Percentiles rank a stretch among this genome's conserved stretches.
phyloP scores from a whole-genome alignment of 139 green algal species.

The Pycnococcus provasolii region DNA sequence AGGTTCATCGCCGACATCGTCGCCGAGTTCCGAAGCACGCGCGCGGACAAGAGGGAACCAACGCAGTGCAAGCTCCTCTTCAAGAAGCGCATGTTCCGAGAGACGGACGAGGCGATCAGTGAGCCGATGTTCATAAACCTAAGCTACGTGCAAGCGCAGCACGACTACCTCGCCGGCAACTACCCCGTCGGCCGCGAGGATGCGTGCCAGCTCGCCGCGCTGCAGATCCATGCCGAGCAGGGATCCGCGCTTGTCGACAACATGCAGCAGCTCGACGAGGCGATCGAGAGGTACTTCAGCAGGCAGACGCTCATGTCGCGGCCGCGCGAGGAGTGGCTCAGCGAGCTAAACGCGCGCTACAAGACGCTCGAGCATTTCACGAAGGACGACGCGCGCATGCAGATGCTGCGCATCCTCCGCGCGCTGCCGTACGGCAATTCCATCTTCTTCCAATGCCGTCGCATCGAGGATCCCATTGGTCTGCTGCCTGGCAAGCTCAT shows the following conservation, averaged over 20 bases:
- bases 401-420: constrained; percentile 87
- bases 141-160: constrained; percentile 78
- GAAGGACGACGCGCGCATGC: constrained; percentile 77
- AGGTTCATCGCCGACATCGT: constrained; percentile 44
- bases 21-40: constrained; percentile 56
- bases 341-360: constrained; percentile 67
- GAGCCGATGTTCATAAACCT: constrained; percentile 90
- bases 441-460: constrained; percentile 68
- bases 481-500: constrained; percentile 84
- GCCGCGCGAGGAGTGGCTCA: constrained; percentile 61
- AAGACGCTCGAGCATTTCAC: constrained; percentile 61
- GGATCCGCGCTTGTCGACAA: constrained; percentile 49
- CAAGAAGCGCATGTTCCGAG: constrained; percentile 94
- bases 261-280: constrained; percentile 43
- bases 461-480: constrained; percentile 89
- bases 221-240: constrained; percentile 67
- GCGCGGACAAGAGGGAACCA: constrained; percentile 30
- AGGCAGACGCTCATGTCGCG: constrained; percentile 51
- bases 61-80: constrained; percentile 62
- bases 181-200: constrained; percentile 93
- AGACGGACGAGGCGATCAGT: constrained; percentile 87
- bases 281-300: constrained; percentile 26
- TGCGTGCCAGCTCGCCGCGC: constrained; percentile 79
- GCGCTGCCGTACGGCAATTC: constrained; percentile 78
- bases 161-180: constrained; percentile 84